phyloP scores from a whole-genome alignment of 352 stramenopile species.

The Phytopythium delawarense region DNA sequence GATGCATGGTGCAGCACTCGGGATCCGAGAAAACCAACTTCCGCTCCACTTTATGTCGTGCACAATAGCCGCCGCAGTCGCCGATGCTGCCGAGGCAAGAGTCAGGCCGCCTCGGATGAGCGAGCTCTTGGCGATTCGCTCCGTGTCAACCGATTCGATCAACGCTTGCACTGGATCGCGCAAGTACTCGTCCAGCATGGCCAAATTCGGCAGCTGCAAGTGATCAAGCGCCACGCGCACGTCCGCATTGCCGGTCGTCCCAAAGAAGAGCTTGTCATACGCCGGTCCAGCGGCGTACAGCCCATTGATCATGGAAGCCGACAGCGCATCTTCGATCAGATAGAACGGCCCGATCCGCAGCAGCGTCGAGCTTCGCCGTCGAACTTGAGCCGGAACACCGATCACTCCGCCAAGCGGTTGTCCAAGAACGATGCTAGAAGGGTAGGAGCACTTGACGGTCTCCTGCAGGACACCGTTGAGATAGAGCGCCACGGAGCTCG shows the following conservation, averaged over 20 bases:
- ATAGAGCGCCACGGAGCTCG: conserved; percentile 55
- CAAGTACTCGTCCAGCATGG: conserved; percentile 59
- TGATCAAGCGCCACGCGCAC: conserved; percentile 47
- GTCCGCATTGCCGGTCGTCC: conserved; percentile 42
- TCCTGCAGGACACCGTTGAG: conserved; percentile 64
- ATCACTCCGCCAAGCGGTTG: conserved; percentile 60
- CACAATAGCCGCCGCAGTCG: conserved; percentile 58
- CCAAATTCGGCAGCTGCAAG: conserved; percentile 37
- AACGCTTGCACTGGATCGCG: conserved; percentile 58
- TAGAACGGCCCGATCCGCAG: conserved; percentile 68
- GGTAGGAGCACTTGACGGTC: conserved; percentile 66
- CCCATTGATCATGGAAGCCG: conserved; percentile 41
- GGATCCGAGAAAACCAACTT: conserved; percentile 50
- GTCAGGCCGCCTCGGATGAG: conserved; percentile 45
- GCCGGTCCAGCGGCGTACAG: conserved; percentile 48
- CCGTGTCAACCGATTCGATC: conserved; percentile 68
- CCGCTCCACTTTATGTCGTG: conserved; percentile 60
- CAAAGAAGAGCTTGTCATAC: conserved; percentile 58
- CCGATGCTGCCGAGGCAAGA: conserved; percentile 53
- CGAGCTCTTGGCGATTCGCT: conserved; percentile 43
- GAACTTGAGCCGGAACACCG: conserved; percentile 54
- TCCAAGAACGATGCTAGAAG: conserved; percentile 39
- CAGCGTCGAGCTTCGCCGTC: conserved; percentile 11
- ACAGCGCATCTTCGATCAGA: conserved; percentile 52
- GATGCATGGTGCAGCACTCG: conserved; percentile 43